phyloP scores from a whole-genome alignment of 2,329 filamentous ascomycete species.

The Trichoderma cornu-damae region DNA sequence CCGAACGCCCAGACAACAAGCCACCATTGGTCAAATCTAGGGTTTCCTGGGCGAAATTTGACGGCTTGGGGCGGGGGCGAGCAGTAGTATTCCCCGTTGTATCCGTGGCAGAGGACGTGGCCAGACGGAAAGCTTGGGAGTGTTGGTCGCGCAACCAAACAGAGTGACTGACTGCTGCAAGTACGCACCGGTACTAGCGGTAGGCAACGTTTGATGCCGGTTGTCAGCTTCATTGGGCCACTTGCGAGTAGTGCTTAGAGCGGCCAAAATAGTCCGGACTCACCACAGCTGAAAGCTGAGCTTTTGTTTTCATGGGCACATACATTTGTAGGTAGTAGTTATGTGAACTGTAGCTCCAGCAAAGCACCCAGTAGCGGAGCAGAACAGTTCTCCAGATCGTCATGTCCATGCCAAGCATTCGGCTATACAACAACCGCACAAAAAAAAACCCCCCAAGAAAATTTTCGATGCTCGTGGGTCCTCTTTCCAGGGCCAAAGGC shows the following conservation, averaged over 20 bases:
- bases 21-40: slow-evolving; percentile 3
- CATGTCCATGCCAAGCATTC: too few relatives aligned
- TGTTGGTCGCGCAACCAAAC: background rate
- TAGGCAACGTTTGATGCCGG: background rate
- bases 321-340: too few relatives aligned
- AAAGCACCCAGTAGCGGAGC: background rate
- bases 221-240: slow-evolving; percentile 3
- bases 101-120: background rate
- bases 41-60: background rate
- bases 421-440: too few relatives aligned
- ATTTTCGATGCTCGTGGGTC: background rate
- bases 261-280: background rate
- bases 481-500: background rate
- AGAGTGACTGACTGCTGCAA: background rate
- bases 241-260: background rate
- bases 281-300: background rate
- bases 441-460: background rate
- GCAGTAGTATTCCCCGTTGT: slow-evolving; percentile 8
- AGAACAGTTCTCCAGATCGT: too few relatives aligned
- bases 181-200: background rate
- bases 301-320: too few relatives aligned
- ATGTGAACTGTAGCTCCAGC: too few relatives aligned
- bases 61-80: background rate
- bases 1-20: background rate
- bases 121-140: background rate